Evolutionary conservation across 2,329 filamentous ascomycete species (phyloP).

Genomic region (Dactylellina haptotyla): DNA sequence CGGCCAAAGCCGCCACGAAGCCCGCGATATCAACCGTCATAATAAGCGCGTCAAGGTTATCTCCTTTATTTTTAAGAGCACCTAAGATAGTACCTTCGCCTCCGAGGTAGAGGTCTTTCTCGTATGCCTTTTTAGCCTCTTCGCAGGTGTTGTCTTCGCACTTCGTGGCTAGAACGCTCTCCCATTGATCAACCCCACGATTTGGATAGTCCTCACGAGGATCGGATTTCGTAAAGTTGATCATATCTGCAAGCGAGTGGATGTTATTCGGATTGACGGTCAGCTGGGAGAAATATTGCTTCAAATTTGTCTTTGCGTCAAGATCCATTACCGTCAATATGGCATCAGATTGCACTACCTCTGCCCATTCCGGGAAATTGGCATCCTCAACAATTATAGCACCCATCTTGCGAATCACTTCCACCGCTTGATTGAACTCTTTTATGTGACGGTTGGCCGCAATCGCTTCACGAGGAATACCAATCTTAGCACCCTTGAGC

Average conservation of each 20-base stretch:
- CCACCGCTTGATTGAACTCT: constrained; percentile 19
- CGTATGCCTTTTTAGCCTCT: not conserved
- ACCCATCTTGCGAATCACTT: constrained; percentile 17
- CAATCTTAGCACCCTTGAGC: constrained; percentile 37
- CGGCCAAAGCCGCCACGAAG: constrained; percentile 7
- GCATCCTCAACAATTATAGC: constrained; percentile 16
- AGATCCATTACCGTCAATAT: not conserved
- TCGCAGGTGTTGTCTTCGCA: constrained; percentile 24
- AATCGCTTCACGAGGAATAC: constrained; percentile 19
- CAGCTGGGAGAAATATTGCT: constrained; percentile 23
- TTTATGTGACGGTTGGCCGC: not conserved
- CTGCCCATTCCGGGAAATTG: constrained; percentile 7
- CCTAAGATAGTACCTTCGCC: constrained; percentile 13
- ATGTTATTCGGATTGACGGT: constrained; percentile 19
- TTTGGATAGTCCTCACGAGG: constrained; percentile 22
- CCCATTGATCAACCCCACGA: constrained; percentile 8
- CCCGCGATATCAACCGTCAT: not conserved
- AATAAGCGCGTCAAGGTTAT: constrained; percentile 24
- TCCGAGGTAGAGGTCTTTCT: constrained; percentile 16
- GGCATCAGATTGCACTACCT: not conserved
- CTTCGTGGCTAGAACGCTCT: constrained; percentile 9
- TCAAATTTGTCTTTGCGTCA: constrained; percentile 22
- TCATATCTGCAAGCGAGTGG: constrained; percentile 18
- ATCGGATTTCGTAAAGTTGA: constrained; percentile 17
- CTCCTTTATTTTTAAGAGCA: not conserved